Conservation (phyloP, 2,329 filamentous ascomycete genomes). For the Aspergillus puulaauensis region DNA sequence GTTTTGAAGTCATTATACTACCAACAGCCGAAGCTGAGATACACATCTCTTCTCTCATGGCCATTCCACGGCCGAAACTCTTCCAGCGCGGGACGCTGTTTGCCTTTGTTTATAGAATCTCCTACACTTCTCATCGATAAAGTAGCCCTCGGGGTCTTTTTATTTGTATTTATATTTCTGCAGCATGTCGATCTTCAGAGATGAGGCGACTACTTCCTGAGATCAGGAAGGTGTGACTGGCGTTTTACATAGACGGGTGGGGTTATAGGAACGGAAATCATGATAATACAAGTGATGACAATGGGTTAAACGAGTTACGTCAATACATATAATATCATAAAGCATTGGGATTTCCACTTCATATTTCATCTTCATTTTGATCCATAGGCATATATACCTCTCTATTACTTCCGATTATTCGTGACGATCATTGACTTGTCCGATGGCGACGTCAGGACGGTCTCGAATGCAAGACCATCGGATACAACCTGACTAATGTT, state of each 20-base stretch:
- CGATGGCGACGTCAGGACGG: too few species aligned
- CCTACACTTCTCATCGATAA: constrained; percentile 11
- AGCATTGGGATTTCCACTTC: background rate
- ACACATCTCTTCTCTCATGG: background rate
- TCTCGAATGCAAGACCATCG: too few species aligned
- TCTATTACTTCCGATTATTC: too few species aligned
- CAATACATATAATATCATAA: background rate
- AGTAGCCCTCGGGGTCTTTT: background rate
- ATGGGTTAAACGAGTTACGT: background rate
- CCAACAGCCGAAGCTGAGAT: background rate
- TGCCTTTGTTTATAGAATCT: constrained; percentile 11
- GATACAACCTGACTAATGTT: too few species aligned
- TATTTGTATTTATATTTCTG: constrained; percentile 6
- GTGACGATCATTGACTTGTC: too few species aligned
- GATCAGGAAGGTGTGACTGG: constrained; percentile 1
- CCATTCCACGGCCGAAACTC: background rate
- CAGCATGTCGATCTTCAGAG: background rate
- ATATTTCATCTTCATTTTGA: too few species aligned
- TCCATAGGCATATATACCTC: too few species aligned
- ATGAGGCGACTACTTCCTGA: background rate
- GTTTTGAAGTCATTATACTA: background rate
- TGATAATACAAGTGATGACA: constrained; percentile 6
- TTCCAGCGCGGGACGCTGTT: constrained; percentile 18
- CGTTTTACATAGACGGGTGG: constrained; percentile 20
- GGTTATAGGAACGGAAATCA: constrained; percentile 7